These are phyloP conservation scores for Colletotrichum echinochloae DNA, from an alignment of 2,329 filamentous ascomycete species.

Conservation along the genomic window DNA sequence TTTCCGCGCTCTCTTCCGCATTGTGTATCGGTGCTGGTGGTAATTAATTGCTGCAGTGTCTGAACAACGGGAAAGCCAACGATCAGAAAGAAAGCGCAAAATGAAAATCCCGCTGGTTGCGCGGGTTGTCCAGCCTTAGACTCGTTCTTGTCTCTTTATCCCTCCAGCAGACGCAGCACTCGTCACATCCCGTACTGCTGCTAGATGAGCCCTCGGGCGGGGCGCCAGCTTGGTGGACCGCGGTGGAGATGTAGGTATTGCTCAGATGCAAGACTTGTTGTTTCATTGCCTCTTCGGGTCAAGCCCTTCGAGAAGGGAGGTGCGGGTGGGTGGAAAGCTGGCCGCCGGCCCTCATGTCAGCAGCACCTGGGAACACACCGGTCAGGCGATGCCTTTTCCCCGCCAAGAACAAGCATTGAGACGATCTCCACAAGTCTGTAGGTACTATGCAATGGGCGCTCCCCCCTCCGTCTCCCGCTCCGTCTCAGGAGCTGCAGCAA, in stretches of 20 bases:
- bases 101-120: conserved; percentile 19
- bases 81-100: conserved; percentile 17
- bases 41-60: conserved; percentile 23
- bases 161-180: conserved; percentile 15
- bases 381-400: conserved; percentile 22
- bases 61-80: conserved; percentile 36
- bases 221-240: conserved; percentile 24
- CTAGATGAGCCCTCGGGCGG: conserved; percentile 33
- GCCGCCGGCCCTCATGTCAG: conserved; percentile 38
- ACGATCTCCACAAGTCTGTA: conserved; percentile 18
- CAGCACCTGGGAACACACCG: conserved; percentile 25
- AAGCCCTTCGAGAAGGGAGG: conserved; percentile 12
- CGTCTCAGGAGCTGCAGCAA: conserved; percentile 10
- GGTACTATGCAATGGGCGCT: conserved; percentile 2
- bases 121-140: conserved; percentile 6
- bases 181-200: not conserved
- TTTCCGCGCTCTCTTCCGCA: conserved; percentile 26
- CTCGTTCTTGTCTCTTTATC: not conserved
- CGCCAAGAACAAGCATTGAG: not conserved
- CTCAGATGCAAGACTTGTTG: conserved; percentile 29
- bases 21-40: not conserved
- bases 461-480: too few species aligned
- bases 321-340: conserved; percentile 18
- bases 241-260: conserved; percentile 19
- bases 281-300: conserved; percentile 37